Percentiles rank a stretch among this genome's conserved stretches.
Conservation (phyloP, 2,329 filamentous ascomycete genomes). For the Monilinia laxa region DNA sequence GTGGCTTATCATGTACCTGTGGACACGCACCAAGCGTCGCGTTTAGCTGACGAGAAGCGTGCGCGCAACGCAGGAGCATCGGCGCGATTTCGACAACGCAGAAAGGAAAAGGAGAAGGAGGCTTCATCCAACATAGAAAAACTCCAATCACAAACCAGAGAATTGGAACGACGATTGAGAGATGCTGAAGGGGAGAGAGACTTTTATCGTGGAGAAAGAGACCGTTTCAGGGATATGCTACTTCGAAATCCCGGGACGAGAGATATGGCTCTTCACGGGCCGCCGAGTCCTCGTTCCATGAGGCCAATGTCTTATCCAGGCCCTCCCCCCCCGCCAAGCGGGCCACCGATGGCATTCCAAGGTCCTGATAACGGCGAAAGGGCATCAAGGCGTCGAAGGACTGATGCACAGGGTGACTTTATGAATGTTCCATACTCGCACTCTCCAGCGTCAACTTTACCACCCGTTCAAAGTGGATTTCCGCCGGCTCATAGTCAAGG, state of each 20-base stretch:
- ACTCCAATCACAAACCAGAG: slow-evolving; percentile 68
- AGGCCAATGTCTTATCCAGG: slow-evolving; percentile 32
- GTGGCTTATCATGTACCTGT: slow-evolving; percentile 61
- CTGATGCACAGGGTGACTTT: slow-evolving; percentile 38
- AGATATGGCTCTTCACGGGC: slow-evolving; percentile 52
- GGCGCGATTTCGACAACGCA: slow-evolving; percentile 74
- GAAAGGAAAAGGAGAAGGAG: slow-evolving; percentile 79
- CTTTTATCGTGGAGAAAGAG: slow-evolving; percentile 71
- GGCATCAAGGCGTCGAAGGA: slow-evolving; percentile 38
- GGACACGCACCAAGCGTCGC: slow-evolving; percentile 78
- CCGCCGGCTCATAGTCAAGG: slow-evolving; percentile 26
- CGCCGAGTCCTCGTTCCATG: slow-evolving; percentile 49
- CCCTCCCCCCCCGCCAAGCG: slow-evolving; percentile 27
- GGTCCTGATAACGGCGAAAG: slow-evolving; percentile 32
- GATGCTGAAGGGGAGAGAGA: slow-evolving; percentile 63
- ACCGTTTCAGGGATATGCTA: slow-evolving; percentile 68
- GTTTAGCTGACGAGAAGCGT: slow-evolving; percentile 80
- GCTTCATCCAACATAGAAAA: slow-evolving; percentile 67
- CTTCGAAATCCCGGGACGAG: slow-evolving; percentile 57
- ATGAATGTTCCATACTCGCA: slow-evolving; percentile 33
- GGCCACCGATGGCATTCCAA: slow-evolving; percentile 29
- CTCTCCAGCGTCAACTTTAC: slow-evolving; percentile 37
- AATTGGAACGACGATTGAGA: slow-evolving; percentile 56
- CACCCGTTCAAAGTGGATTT: slow-evolving; percentile 35
- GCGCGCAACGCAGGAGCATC: slow-evolving; percentile 84